phyloP scores from a whole-genome alignment of 108 stramenopile genomes.

The Cylindrotheca closterium region DNA sequence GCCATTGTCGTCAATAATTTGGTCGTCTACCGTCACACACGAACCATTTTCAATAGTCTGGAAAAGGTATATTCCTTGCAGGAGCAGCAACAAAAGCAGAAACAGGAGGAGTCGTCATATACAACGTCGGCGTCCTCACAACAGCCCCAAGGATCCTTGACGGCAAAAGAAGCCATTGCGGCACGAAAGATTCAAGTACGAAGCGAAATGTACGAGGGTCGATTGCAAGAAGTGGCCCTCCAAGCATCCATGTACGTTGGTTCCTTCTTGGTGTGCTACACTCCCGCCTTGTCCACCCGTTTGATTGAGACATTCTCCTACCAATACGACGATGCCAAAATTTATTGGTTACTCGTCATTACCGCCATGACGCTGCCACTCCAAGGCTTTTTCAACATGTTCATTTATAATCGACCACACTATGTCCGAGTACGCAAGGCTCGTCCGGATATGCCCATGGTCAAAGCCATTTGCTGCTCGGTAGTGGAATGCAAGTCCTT shows the following conservation, averaged over 20 bases:
- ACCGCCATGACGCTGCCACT: conserved; percentile 48
- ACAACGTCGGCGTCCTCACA: too few relatives aligned
- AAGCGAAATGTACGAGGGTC: not conserved
- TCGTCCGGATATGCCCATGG: not conserved
- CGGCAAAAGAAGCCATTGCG: not conserved
- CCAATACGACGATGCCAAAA: conserved; percentile 7
- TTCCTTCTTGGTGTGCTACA: conserved; percentile 16
- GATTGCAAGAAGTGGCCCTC: not conserved
- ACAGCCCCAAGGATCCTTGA: not conserved
- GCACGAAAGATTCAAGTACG: not conserved
- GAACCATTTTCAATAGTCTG: not conserved
- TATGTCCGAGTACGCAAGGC: conserved; percentile 33
- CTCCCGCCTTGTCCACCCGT: not conserved
- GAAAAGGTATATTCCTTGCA: not conserved
- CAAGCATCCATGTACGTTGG: conserved; percentile 11
- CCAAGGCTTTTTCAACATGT: conserved; percentile 58
- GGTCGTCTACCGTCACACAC: not conserved
- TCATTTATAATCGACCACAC: conserved; percentile 52
- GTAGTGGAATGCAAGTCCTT: conserved; percentile 3
- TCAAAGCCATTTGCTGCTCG: conserved; percentile 7
- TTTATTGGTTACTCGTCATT: conserved; percentile 30
- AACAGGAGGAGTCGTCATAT: too few relatives aligned
- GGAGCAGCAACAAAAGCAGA: too few relatives aligned
- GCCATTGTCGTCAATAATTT: conserved; percentile 1
- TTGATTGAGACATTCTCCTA: conserved; percentile 25